Evolutionary conservation across 2,329 filamentous ascomycete species (phyloP), one percentile per base, ranked within the genome.

Genomic region (Camillea tinctor): DNA sequence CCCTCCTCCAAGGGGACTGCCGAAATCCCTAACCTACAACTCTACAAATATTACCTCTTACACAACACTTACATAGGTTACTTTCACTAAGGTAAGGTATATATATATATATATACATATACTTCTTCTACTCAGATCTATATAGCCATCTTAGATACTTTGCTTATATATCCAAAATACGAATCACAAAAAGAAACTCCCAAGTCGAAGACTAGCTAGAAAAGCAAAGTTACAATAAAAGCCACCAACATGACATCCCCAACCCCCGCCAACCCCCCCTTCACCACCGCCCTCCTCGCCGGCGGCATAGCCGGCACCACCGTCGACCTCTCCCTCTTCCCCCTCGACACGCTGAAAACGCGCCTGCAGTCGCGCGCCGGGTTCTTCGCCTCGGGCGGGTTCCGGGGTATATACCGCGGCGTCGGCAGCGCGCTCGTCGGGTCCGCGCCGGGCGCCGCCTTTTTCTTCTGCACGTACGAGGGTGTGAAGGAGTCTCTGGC

Each of bases 261-360:
- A 66, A 55, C 63, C 68, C 59, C 59, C 56, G 56, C 26, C 65
- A 71, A 69, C 69, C 77, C 79, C 44, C 73, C 80, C 70, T 88
- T 87, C 79, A 81, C 81, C 57, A 81, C 84, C 23, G 84, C 86
- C 71, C 85, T 89, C 69, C 75, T 88, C 82, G 92, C 95, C 68
- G 95, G 95, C 75, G 95, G 88, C 72, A 81, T 97, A 67, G 95
- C 95, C 67, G 95, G 95, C 73, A 95, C 95, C 53, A 96, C 93
- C 15, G 95, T 98, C 76, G 95, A 99, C 84, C 88, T 97, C 71
- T 93, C 93, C 58, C 91, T 99, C 73, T 99, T 91, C 81, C 95
- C 95, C 0, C 92, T 99, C 82, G 96, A 99, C 84, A 99, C 95
- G 0, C 88, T 99, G 73, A 99, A 99, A 80, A 99, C 96, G 50